phyloP scores from a whole-genome alignment of 352 stramenopile species.

The Peronospora farinosa region DNA sequence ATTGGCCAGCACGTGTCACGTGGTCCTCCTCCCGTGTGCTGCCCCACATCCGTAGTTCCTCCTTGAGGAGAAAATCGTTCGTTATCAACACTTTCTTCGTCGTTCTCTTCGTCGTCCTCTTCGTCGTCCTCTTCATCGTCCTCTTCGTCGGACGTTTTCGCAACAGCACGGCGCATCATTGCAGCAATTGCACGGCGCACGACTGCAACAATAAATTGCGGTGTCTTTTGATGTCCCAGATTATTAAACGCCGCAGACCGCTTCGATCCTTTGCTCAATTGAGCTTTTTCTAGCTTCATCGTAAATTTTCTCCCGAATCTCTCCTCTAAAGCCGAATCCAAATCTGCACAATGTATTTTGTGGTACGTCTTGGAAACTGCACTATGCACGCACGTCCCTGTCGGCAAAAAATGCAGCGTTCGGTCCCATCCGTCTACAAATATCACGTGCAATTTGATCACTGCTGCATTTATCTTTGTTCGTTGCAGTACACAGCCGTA shows the following conservation, averaged over 20 bases:
- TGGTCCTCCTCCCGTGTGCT: slow-evolving; percentile 36
- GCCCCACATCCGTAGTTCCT: slow-evolving; percentile 44
- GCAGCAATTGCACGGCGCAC: slow-evolving; percentile 18
- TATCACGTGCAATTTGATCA: slow-evolving; percentile 32
- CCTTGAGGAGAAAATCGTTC: slow-evolving; percentile 10
- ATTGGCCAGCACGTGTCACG: slow-evolving; percentile 57
- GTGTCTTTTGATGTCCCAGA: slow-evolving; percentile 47
- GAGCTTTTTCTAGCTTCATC: slow-evolving; percentile 21
- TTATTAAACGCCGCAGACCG: slow-evolving; percentile 30
- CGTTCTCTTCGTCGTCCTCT: too few species aligned
- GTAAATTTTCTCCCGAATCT: slow-evolving; percentile 16
- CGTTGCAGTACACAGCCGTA: slow-evolving; percentile 43
- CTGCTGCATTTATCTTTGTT: slow-evolving; percentile 12
- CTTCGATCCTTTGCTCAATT: slow-evolving; percentile 19
- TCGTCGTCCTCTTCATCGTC: not conserved
- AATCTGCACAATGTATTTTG: slow-evolving; percentile 27
- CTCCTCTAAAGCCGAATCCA: slow-evolving; percentile 13
- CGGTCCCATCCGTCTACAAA: slow-evolving; percentile 40
- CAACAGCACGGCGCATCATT: too few species aligned
- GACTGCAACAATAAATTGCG: slow-evolving; percentile 38
- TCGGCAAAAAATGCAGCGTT: slow-evolving; percentile 28
- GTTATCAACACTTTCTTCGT: not conserved
- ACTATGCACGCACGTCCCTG: slow-evolving; percentile 32
- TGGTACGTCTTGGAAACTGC: slow-evolving; percentile 25
- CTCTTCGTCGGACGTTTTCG: too few species aligned